Percentiles rank a stretch among this genome's conserved stretches.
phyloP scores from a whole-genome alignment of 768 basidiomycete species.

The Pleurotus tuoliensis region DNA sequence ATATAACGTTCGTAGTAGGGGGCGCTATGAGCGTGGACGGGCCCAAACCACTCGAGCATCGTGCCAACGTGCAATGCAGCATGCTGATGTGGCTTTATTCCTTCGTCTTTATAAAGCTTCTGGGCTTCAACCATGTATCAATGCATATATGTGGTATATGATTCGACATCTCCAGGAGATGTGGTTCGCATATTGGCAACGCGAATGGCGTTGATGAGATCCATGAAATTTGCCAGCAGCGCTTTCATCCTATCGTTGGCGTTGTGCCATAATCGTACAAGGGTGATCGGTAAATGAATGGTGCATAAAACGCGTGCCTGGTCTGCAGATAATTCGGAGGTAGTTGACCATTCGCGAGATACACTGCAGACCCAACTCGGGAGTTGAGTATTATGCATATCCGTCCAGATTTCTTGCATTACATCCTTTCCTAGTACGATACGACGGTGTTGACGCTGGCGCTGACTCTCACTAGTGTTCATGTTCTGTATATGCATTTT shows the following conservation, averaged over 20 bases:
- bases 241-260: constrained; percentile 12
- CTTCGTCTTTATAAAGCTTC: constrained; percentile 14
- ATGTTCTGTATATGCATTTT: neutral
- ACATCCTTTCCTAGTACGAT: constrained; percentile 24
- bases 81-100: constrained; percentile 19
- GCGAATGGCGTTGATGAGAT: constrained; percentile 21
- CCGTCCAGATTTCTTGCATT: constrained; percentile 22
- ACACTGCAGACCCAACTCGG: constrained; percentile 26
- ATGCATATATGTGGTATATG: constrained; percentile 16
- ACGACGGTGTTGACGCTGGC: neutral
- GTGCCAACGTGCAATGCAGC: constrained; percentile 17
- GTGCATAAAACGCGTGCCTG: constrained; percentile 23
- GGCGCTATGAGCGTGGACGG: constrained; percentile 20
- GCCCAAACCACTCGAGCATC: constrained; percentile 18
- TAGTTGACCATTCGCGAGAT: constrained; percentile 24
- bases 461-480: too few relatives aligned
- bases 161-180: constrained; percentile 13
- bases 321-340: constrained; percentile 23
- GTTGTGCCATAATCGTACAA: constrained; percentile 20
- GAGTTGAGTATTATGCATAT: constrained; percentile 23
- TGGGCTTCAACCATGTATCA: constrained; percentile 13
- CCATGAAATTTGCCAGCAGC: constrained; percentile 23
- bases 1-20: constrained; percentile 27
- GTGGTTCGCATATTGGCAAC: constrained; percentile 17
- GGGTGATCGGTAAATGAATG: constrained; percentile 23